A percentile compares a stretch with the other conserved stretches of the same genome.
Conservation (phyloP, 2,329 filamentous ascomycete genomes). For the Diaporthe sp. region DNA sequence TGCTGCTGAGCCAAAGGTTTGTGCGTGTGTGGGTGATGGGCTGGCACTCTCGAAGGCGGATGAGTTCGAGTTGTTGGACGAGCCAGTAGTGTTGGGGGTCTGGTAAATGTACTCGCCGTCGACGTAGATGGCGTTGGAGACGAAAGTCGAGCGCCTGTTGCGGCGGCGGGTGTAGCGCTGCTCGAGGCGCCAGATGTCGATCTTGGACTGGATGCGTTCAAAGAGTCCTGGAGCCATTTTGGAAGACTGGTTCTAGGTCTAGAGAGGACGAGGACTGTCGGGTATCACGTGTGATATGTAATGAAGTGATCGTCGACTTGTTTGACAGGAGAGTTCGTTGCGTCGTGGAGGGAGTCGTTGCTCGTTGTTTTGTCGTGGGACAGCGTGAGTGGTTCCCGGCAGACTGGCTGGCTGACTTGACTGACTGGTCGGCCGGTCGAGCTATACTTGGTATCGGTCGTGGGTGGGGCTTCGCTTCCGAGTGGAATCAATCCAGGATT, state of each 20-base stretch:
- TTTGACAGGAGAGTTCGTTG: neutral
- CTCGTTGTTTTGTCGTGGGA: conserved; percentile 4
- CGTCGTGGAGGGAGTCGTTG: conserved; percentile 15
- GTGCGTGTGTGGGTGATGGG: conserved; percentile 48
- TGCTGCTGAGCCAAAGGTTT: conserved; percentile 47
- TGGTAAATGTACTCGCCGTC: conserved; percentile 95
- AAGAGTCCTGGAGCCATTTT: conserved; percentile 67
- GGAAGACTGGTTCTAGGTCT: conserved; percentile 29
- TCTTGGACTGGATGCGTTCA: conserved; percentile 74
- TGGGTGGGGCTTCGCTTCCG: conserved; percentile 26
- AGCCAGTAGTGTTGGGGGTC: conserved; percentile 71
- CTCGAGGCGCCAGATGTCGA: conserved; percentile 95
- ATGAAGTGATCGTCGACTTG: neutral
- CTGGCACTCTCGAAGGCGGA: conserved; percentile 55
- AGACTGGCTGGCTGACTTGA: neutral
- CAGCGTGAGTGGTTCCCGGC: neutral
- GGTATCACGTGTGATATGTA: neutral
- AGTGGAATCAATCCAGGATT: conserved; percentile 37
- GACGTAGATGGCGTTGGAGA: conserved; percentile 90
- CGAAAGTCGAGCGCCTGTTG: conserved; percentile 87
- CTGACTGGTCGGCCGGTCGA: neutral
- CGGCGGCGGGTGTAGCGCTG: conserved; percentile 94
- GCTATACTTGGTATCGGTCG: conserved; percentile 1
- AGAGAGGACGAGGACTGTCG: neutral
- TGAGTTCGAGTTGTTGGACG: conserved; percentile 60